Conservation (phyloP, 2,329 filamentous ascomycete species). For the Penicillium sp. region DNA sequence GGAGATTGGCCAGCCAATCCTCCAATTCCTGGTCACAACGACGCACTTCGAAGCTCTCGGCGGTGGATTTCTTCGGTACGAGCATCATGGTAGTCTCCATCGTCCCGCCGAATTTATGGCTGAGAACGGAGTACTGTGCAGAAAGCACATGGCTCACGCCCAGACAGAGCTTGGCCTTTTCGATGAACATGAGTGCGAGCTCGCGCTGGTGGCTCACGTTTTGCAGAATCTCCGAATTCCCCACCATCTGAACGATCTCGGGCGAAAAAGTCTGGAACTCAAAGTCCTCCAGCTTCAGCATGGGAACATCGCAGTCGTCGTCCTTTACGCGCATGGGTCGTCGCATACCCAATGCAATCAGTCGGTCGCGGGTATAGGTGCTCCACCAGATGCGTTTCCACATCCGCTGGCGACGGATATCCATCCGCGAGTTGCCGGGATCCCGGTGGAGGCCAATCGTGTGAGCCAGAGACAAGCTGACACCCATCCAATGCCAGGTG, state of each 20-base stretch:
- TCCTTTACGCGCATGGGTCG: slow-evolving; percentile 90
- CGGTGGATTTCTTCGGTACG: slow-evolving; percentile 82
- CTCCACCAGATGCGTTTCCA: slow-evolving; percentile 99
- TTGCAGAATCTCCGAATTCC: slow-evolving; percentile 71
- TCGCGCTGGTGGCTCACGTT: slow-evolving; percentile 75
- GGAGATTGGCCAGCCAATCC: slow-evolving; percentile 75
- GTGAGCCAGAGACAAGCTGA: slow-evolving; percentile 88
- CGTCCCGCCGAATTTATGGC: slow-evolving; percentile 73
- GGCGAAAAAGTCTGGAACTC: slow-evolving; percentile 72
- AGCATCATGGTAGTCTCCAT: slow-evolving; percentile 86
- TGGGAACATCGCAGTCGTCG: slow-evolving; percentile 90
- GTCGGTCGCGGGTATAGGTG: slow-evolving; percentile 90
- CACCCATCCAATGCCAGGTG: slow-evolving; percentile 98
- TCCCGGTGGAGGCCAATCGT: slow-evolving; percentile 93
- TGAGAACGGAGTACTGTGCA: slow-evolving; percentile 89
- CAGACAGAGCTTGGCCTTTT: slow-evolving; percentile 86
- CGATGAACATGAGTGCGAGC: slow-evolving; percentile 85
- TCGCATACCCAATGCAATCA: slow-evolving; percentile 92
- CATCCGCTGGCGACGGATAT: slow-evolving; percentile 72
- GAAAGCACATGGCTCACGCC: slow-evolving; percentile 88
- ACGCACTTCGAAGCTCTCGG: slow-evolving; percentile 79
- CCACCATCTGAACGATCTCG: slow-evolving; percentile 68
- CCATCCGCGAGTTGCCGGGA: slow-evolving; percentile 76
- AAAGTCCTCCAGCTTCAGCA: slow-evolving; percentile 84
- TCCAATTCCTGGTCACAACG: slow-evolving; percentile 78